Base-by-base conservation (phyloP, 2,329 filamentous ascomycete genomes). In the Periconia sp. region DNA sequence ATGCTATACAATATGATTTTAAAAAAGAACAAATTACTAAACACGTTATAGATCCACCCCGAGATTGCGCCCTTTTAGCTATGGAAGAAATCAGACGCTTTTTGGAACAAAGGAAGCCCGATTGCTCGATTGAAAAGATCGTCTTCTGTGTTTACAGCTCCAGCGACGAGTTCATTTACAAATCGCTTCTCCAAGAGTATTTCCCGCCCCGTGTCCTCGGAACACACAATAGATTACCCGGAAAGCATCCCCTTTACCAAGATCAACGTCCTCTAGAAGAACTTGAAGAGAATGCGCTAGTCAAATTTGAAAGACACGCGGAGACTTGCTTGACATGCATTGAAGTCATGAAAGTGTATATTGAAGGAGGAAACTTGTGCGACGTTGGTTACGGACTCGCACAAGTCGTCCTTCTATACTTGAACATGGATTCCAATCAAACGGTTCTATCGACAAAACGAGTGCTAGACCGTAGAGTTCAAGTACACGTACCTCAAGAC, bases 31-130 rank as follows among this genome's bases (percentile, higher is more conserved):
- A 45, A 19, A 33, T 45, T 15, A 27, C 45, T 47, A 41, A n/a
- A 33, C 15, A 30, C 41, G 9, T 6, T 13, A 19, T 18, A 53
- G 52, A 66, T 43, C 70, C 69, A 14, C 41, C 52, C 17, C 61
- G 60, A 9, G 68, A 71, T 40, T 60, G 58, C 17, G 66, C 66
- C n/a, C 54, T 65, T 0, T 45, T 72, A 15, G 70, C 70, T 1
- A 60, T 73, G 50, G 67, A 70, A 44, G 71, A 73, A 53, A 61
- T 71, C 2, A 67, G 69, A 33, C 55, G 58, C 1, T 74, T 69
- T 33, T 52, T 74, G 1, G 66, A 72, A 42, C 57, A 61, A 0
- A 50, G 50, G 3, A 59, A 65, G 18, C 49, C 57, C 1, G 62
- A 43, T 5, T 65, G 47, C 20, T 8, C 52, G 14, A 48, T 71